Percentiles rank a stretch among this genome's conserved stretches.
Conservation (phyloP, 805 yeast species). For the Pichia eremophila region DNA sequence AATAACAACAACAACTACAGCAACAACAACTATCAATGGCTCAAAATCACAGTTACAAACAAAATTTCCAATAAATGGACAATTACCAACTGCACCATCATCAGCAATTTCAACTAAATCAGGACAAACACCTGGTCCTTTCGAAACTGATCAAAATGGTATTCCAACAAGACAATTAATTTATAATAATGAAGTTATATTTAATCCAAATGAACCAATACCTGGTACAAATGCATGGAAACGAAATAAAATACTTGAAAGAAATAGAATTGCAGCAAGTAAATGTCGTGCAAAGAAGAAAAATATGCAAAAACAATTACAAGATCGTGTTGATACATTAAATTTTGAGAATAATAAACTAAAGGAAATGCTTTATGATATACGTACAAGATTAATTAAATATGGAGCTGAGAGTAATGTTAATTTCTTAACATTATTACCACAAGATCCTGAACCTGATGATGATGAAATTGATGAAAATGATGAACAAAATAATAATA, state of each 20-base stretch:
- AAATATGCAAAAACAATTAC: constrained; percentile 58
- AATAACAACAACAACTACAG: no score
- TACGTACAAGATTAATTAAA: not conserved
- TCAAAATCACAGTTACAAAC: no score
- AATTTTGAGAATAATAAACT: constrained; percentile 34
- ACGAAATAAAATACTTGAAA: constrained; percentile 70
- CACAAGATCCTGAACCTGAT: not conserved
- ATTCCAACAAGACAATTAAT: constrained; percentile 41
- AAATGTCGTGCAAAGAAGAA: constrained; percentile 94
- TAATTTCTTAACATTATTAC: not conserved
- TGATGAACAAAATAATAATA: not conserved
- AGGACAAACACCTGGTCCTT: not conserved
- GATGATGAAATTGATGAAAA: not conserved
- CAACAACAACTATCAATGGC: no score
- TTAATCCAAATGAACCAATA: constrained; percentile 46
- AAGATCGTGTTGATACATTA: constrained; percentile 45
- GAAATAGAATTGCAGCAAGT: constrained; percentile 91
- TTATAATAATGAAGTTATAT: constrained; percentile 47
- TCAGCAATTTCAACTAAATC: no score
- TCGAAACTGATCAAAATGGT: constrained; percentile 23
- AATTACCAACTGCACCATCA: no score
- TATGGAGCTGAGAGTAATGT: not conserved
- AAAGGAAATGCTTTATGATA: constrained; percentile 22
- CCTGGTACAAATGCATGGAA: constrained; percentile 62
- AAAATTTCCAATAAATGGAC: not conserved